These are phyloP conservation scores for Coccomyxa sp. DNA, from an alignment of 139 green algal genomes.

Conservation along the genomic window DNA sequence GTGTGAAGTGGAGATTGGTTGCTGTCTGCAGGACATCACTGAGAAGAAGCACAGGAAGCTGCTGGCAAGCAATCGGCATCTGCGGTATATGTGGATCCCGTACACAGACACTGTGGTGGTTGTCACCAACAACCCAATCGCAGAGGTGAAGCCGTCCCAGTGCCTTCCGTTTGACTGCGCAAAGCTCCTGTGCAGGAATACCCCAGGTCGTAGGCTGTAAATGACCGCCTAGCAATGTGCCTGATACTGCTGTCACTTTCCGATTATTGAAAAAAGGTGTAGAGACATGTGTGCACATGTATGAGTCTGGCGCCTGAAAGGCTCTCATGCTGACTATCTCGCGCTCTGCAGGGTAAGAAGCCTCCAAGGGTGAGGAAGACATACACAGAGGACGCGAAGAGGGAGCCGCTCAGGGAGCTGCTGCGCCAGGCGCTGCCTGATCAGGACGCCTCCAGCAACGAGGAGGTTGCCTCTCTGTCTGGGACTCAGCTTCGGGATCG, in stretches of 20 bases:
- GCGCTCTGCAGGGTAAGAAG: background rate
- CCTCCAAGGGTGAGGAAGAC: background rate
- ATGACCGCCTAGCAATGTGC: too few relatives aligned
- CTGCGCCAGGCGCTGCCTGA: slow-evolving; percentile 20
- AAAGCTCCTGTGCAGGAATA: too few relatives aligned
- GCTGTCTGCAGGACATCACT: background rate
- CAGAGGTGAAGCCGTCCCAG: too few relatives aligned
- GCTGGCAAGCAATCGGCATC: slow-evolving; percentile 75
- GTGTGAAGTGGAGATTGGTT: too few relatives aligned
- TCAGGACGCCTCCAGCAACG: background rate
- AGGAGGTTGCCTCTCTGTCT: slow-evolving; percentile 31
- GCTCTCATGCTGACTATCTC: too few relatives aligned
- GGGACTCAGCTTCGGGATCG: slow-evolving; percentile 77
- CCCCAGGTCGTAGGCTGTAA: too few relatives aligned
- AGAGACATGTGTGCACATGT: too few relatives aligned
- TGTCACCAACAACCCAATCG: slow-evolving; percentile 51
- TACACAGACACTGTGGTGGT: slow-evolving; percentile 88
- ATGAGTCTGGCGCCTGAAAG: too few relatives aligned
- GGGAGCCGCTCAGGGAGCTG: slow-evolving; percentile 33
- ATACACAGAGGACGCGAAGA: slow-evolving; percentile 22
- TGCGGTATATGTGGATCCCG: slow-evolving; percentile 98
- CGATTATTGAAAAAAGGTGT: too few relatives aligned
- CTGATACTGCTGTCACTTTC: too few relatives aligned
- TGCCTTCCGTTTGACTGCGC: too few relatives aligned
- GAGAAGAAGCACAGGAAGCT: slow-evolving; percentile 60